Evolutionary conservation across 139 green algal species (phyloP).

Genomic region (Volvox africanus): DNA sequence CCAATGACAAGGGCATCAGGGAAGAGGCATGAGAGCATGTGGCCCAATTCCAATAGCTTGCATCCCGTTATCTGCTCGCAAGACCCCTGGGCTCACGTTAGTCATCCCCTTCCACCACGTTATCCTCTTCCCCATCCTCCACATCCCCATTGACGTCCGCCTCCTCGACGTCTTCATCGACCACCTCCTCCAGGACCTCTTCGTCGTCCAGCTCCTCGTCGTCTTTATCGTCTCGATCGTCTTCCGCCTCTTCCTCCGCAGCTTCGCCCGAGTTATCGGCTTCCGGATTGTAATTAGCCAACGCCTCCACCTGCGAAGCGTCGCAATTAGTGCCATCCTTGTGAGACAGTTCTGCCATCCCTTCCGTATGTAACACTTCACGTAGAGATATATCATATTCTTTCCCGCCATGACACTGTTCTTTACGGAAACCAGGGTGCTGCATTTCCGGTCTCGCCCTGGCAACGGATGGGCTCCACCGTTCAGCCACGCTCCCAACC

Average conservation of each 20-base stretch:
- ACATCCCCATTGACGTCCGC: neutral
- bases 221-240: neutral
- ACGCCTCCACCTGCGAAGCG: constrained; percentile 10
- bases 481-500: too few species aligned
- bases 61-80: too few species aligned
- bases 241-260: neutral
- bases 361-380: too few species aligned
- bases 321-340: neutral
- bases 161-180: neutral
- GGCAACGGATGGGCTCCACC: too few species aligned
- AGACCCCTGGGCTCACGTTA: neutral
- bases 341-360: neutral
- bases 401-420: too few species aligned
- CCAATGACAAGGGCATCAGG: too few species aligned
- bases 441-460: too few species aligned
- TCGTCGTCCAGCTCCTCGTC: neutral
- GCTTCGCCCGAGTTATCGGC: neutral
- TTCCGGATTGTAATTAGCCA: constrained; percentile 15
- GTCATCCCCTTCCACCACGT: neutral
- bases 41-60: too few species aligned
- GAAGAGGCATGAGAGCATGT: too few species aligned
- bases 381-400: too few species aligned
- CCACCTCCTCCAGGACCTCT: neutral
- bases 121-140: neutral
- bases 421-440: too few species aligned